Evolutionary conservation across 345 rosid species (phyloP).

Genomic region (Alliaria petiolata): DNA sequence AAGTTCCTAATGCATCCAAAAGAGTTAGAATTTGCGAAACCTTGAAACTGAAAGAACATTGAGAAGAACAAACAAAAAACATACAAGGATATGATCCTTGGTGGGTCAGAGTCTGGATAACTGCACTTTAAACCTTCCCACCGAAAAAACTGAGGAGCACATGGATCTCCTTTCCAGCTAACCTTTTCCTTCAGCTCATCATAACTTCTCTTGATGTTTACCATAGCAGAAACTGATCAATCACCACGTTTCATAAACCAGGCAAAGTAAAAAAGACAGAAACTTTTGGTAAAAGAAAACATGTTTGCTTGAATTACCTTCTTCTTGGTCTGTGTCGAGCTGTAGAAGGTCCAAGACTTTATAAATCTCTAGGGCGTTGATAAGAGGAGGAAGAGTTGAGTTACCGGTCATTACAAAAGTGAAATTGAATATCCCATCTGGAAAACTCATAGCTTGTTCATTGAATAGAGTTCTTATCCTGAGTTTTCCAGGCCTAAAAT

Average conservation of each 20-base stretch:
- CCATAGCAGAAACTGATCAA: constrained; percentile 40
- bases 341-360: background rate
- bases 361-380: constrained; percentile 36
- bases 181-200: constrained; percentile 1
- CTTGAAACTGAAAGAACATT: background rate
- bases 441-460: background rate
- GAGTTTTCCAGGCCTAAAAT: constrained; percentile 23
- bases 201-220: constrained; percentile 33
- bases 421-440: background rate
- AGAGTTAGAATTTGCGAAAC: background rate
- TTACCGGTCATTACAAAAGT: constrained; percentile 12
- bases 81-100: constrained; percentile 45
- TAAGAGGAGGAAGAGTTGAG: constrained; percentile 37
- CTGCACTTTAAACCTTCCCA: constrained; percentile 48
- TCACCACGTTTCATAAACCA: background rate
- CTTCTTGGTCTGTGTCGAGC: constrained; percentile 18
- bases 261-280: background rate
- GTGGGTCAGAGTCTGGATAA: constrained; percentile 6
- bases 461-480: constrained; percentile 14
- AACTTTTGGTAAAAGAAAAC: background rate
- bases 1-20: constrained; percentile 27
- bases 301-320: constrained; percentile 21
- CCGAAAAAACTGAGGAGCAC: constrained; percentile 15
- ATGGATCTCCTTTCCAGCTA: constrained; percentile 60
- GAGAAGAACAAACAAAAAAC: constrained; percentile 10